Percentiles rank a stretch among this genome's conserved stretches.
phyloP scores from a whole-genome alignment of 495 filamentous ascomycete species.

The Penicillium alfredii region DNA sequence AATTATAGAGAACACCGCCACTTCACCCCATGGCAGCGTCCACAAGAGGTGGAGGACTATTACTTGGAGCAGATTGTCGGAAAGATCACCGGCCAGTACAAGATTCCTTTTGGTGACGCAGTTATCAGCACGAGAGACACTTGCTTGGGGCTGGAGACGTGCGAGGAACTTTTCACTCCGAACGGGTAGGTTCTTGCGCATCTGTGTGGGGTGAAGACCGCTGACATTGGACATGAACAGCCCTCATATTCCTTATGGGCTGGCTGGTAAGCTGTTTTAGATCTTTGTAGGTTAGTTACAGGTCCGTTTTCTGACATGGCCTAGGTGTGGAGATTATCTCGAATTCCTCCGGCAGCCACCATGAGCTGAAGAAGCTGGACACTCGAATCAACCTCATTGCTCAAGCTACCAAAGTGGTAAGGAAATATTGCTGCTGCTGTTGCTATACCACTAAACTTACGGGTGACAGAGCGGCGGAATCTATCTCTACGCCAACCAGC shows the following conservation, averaged over 20 bases:
- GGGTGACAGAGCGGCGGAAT: constrained; percentile 65
- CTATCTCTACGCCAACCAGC: constrained; percentile 70
- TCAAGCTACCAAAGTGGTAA: constrained; percentile 63
- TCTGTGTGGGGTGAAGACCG: too few relatives aligned
- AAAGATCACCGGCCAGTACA: constrained; percentile 53
- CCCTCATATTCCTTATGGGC: constrained; percentile 31
- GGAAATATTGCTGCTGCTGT: too few relatives aligned
- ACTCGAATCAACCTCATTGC: constrained; percentile 66
- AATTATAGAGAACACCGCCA: constrained; percentile 43
- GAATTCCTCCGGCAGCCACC: constrained; percentile 70
- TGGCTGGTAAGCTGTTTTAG: constrained; percentile 23
- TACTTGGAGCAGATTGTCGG: constrained; percentile 61
- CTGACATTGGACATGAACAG: too few relatives aligned
- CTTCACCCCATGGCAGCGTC: constrained; percentile 62
- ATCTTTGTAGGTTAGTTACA: neutral
- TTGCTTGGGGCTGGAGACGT: constrained; percentile 66
- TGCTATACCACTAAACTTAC: too few relatives aligned
- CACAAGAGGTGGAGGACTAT: constrained; percentile 61
- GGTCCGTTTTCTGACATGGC: constrained; percentile 11
- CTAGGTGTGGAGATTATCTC: constrained; percentile 66
- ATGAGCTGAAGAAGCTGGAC: constrained; percentile 69
- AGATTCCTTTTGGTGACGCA: constrained; percentile 70
- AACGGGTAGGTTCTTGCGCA: constrained; percentile 39
- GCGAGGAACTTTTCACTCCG: constrained; percentile 75
- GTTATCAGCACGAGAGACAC: constrained; percentile 70